phyloP scores from a whole-genome alignment of 768 basidiomycete species.

The Sarcodon aspratus region DNA sequence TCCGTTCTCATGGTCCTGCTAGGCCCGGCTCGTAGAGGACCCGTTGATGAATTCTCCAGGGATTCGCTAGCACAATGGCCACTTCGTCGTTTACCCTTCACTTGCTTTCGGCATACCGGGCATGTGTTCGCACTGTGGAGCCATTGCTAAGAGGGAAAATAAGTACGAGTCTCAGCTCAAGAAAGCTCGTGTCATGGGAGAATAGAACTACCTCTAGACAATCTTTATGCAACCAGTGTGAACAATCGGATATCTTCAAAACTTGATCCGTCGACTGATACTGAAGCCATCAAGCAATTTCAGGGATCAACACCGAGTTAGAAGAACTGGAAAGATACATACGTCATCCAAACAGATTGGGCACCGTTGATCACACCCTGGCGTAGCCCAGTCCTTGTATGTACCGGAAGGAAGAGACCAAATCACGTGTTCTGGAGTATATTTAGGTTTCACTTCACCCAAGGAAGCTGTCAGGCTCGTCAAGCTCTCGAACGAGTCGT shows the following conservation, averaged over 20 bases:
- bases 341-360: slow-evolving; percentile 84
- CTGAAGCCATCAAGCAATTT: slow-evolving; percentile 25
- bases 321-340: slow-evolving; percentile 17
- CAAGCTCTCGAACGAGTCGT: slow-evolving; percentile 63
- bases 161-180: background rate
- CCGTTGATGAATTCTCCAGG: background rate
- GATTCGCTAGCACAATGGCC: background rate
- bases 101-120: slow-evolving; percentile 66
- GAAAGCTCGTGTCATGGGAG: background rate
- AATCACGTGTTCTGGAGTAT: slow-evolving; percentile 52
- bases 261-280: slow-evolving; percentile 53
- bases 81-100: slow-evolving; percentile 14
- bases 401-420: slow-evolving; percentile 43
- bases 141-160: slow-evolving; percentile 54
- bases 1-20: background rate
- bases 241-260: slow-evolving; percentile 55
- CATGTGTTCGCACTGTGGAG: slow-evolving; percentile 65
- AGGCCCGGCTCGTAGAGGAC: background rate
- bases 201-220: slow-evolving; percentile 53
- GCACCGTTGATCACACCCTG: slow-evolving; percentile 56
- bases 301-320: slow-evolving; percentile 4
- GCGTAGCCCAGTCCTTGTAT: slow-evolving; percentile 59
- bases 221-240: slow-evolving; percentile 72
- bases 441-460: slow-evolving; percentile 58
- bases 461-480: slow-evolving; percentile 44